A percentile compares a stretch with the other conserved stretches of the same genome.
Conservation (phyloP, 129 eudicot species). For the Logfia minima region DNA sequence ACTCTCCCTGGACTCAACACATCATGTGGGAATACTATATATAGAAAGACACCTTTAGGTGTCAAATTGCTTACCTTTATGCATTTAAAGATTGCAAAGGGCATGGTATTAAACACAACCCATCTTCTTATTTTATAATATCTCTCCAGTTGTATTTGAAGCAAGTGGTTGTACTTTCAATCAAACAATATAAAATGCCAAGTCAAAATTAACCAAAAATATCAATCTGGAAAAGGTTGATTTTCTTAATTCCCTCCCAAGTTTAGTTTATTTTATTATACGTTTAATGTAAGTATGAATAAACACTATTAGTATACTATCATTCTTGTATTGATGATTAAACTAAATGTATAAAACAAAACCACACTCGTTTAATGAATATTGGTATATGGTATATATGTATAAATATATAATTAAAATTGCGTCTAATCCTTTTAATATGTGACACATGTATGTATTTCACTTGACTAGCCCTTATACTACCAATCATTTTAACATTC, state of each 20-base stretch:
- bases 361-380: too few species aligned
- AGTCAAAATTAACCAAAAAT: background rate
- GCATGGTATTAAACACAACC: background rate
- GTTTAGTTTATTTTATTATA: too few species aligned
- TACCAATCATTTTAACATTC: too few species aligned
- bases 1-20: slow-evolving; percentile 14
- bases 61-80: slow-evolving; percentile 14
- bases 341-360: background rate
- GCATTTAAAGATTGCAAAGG: slow-evolving; percentile 8
- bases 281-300: too few species aligned
- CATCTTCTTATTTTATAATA: background rate
- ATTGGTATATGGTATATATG: too few species aligned
- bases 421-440: too few species aligned
- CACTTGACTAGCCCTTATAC: too few species aligned
- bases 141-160: slow-evolving; percentile 15
- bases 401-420: too few species aligned
- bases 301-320: too few species aligned
- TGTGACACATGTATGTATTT: too few species aligned
- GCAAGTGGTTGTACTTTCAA: background rate
- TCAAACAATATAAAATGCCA: background rate
- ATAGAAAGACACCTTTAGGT: background rate
- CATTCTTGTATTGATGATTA: too few species aligned
- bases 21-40: slow-evolving; percentile 6
- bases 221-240: background rate
- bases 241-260: too few species aligned